These are phyloP conservation scores for Andrographis paniculata DNA, from an alignment of 305 asterid species.

Conservation along the genomic window DNA sequence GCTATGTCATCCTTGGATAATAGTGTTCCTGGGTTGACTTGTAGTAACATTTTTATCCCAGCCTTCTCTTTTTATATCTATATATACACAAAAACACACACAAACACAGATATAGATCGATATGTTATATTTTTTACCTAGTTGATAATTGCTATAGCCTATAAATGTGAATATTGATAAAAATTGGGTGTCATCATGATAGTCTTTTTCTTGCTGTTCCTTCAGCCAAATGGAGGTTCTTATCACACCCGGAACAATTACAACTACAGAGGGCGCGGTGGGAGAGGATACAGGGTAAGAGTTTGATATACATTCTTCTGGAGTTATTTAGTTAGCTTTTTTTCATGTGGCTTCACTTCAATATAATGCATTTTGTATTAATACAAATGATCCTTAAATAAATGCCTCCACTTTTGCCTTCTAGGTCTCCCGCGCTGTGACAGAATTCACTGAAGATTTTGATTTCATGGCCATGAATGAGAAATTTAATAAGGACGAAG, in stretches of 20 bases:
- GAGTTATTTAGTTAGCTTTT: slow-evolving; percentile 2
- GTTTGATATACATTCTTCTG: slow-evolving; percentile 11
- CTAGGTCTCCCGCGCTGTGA: slow-evolving; percentile 48
- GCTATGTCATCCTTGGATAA: neutral
- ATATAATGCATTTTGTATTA: neutral
- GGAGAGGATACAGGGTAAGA: slow-evolving; percentile 72
- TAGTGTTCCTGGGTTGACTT: slow-evolving; percentile 1
- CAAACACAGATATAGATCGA: neutral
- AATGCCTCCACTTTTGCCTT: slow-evolving; percentile 12
- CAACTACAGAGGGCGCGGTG: slow-evolving; percentile 50
- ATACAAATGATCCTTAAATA: neutral
- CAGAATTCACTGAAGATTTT: slow-evolving; percentile 68
- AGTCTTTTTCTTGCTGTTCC: slow-evolving; percentile 5
- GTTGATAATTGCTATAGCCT: slow-evolving; percentile 5
- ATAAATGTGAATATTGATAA: neutral
- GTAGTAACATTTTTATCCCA: neutral
- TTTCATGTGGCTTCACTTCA: neutral
- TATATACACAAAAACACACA: neutral
- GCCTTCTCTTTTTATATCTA: neutral
- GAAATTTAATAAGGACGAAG: slow-evolving; percentile 75
- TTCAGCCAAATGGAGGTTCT: slow-evolving; percentile 55
- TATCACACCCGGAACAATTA: slow-evolving; percentile 36
- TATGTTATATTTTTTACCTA: neutral
- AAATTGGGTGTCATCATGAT: neutral
- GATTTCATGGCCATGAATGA: slow-evolving; percentile 87